Evolutionary conservation across 2,329 filamentous ascomycete genomes (phyloP), one percentile per base, ranked within the genome.

Genomic region (Diplocarpon mali): DNA sequence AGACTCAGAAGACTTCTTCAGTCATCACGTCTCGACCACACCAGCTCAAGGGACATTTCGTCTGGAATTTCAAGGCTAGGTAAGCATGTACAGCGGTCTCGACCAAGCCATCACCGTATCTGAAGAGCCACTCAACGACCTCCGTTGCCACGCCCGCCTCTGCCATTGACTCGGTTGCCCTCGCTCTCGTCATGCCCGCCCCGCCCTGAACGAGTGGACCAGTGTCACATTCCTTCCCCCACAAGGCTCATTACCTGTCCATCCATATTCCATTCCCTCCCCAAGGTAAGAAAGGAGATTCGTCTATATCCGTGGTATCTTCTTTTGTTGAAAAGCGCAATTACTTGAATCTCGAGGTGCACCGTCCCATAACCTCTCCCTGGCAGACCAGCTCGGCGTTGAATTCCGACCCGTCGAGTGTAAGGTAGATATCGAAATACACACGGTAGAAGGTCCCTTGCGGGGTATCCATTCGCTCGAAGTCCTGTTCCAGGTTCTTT

Each of bases 401-500:
- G 71, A 98, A 96, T 65, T 98, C 92, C 42, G 86, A 94, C 16
- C 92, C 92, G 60, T 98, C 92, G 13, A 98, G 80, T 0, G 92
- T 96, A 53, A 98, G 78, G 66, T 94, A 93, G 54, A 83, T 83
- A 56, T 83, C 79, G 55, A 83, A 83, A 65, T 83, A 83, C 50
- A 83, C 79, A 52, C 87, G 81, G 71, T 95, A 95, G 66, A 95
- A 95, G 3, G 86, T 93, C 51, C 92, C 92, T 65, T 98, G 90
- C 5, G 92, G 89, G 1, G 92, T 96, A 64, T 96, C 92, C 92
- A 96, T 96, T 62, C 92, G 81, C 69, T 98, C 92, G 60, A 98
- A 98, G 65, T 98, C 92, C 68, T 95, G 96, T 66, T 98, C 92
- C 11, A 98, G 80, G 64, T 96, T 96, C 75, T 96, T 98, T 58